A percentile compares a stretch with the other conserved stretches of the same genome.
phyloP scores from a whole-genome alignment of 2,329 filamentous ascomycete genomes.

The Aspergillus texensis region DNA sequence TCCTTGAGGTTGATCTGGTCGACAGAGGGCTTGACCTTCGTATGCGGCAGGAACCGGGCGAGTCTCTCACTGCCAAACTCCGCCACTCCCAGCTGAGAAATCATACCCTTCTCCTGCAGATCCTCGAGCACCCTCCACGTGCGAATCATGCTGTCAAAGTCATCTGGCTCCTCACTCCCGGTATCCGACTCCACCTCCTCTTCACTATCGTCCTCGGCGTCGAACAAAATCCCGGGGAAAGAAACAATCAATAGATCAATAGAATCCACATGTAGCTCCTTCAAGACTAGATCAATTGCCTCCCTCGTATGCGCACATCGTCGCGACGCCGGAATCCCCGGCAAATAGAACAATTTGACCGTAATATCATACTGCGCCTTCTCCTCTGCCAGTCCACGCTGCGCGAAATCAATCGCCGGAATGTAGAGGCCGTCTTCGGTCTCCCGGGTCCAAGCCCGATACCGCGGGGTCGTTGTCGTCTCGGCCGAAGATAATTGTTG shows the following conservation, averaged over 20 bases:
- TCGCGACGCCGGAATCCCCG: slow-evolving; percentile 65
- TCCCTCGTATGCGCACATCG: slow-evolving; percentile 73
- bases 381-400: slow-evolving; percentile 76
- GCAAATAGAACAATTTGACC: slow-evolving; percentile 91
- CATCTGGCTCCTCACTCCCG: slow-evolving; percentile 49
- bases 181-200: slow-evolving; percentile 59
- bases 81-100: slow-evolving; percentile 77
- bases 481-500: slow-evolving; percentile 58
- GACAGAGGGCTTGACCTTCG: slow-evolving; percentile 74
- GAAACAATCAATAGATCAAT: slow-evolving; percentile 90
- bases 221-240: slow-evolving; percentile 91
- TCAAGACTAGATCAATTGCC: slow-evolving; percentile 77
- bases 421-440: slow-evolving; percentile 69
- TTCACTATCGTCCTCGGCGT: slow-evolving; percentile 85
- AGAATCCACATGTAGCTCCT: slow-evolving; percentile 72
- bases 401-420: slow-evolving; percentile 73
- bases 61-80: slow-evolving; percentile 90
- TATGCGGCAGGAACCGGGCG: slow-evolving; percentile 71
- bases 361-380: slow-evolving; percentile 88
- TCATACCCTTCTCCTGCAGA: slow-evolving; percentile 70
- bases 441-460: slow-evolving; percentile 69
- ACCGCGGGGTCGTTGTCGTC: slow-evolving; percentile 12
- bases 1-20: slow-evolving; percentile 96
- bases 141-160: slow-evolving; percentile 67
- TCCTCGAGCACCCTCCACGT: slow-evolving; percentile 70